Base-by-base conservation (phyloP, 176 grass and related monocot species). In the Luzula sylvatica region DNA sequence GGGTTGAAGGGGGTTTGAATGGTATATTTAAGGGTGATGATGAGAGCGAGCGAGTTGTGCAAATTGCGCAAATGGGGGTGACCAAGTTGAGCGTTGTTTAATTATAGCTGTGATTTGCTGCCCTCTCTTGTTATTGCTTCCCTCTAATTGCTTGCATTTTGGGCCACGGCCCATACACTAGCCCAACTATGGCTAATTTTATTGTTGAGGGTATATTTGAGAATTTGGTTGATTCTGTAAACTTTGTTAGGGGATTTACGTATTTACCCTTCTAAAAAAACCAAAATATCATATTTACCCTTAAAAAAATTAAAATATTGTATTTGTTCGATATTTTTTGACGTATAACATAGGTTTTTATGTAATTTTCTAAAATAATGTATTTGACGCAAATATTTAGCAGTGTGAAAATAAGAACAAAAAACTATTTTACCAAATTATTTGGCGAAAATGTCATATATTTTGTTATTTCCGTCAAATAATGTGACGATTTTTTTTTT, bases 1-100 rank as follows among this genome's bases (percentile, higher is more conserved):
- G 62, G 48, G 55, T 65, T 55, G 28, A 46, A 32, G 44, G 26
- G 50, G 63, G 38, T 67, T 52, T 61, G 42, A 26, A 6, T 25
- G 42, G 21, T 78, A 58, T 82, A 70, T 83, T 71, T 66, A 46
- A 6, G 20, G 24, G 81, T 71, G 64, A 72, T 32, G 4, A 14
- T 22, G n/a, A 30, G 26, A 46, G 54, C 26, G 45, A 55, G 55
- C 69, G 64, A 81, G 67, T 53, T 60, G 50, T 65, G 71, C 52
- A 53, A 23, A 69, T 65, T 70, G 57, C 39, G 39, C 56, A 58
- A 51, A 0, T 62, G 8, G 41, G 11, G 22, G 5, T 42, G 15
- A 21, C 24, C 59, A 63, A 63, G 15, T 63, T 63, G 56, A 15
- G 38, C 32, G 27, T 42, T 59, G 19, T 40, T 42, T 59, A 59